Percentiles rank a stretch among this genome's conserved stretches.
Conservation (phyloP, 2,329 filamentous ascomycete genomes). For the Cladosporium halotolerans region DNA sequence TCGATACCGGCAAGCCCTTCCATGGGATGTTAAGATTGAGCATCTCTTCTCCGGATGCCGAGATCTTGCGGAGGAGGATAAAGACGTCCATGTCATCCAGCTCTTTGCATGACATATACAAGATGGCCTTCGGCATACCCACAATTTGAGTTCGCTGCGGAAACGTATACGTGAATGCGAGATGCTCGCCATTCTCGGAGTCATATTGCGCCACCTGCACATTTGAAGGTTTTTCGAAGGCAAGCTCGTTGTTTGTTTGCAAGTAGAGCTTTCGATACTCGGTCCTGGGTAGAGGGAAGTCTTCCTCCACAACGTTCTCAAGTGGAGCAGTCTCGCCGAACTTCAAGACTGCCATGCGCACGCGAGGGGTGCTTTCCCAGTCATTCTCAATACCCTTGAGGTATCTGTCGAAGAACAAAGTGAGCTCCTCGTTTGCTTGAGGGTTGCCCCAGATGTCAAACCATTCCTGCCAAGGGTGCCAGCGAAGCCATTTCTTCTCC, state of each 20-base stretch:
- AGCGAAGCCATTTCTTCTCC: slow-evolving; percentile 38
- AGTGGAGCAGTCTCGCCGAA: slow-evolving; percentile 29
- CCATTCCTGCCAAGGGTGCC: slow-evolving; percentile 39
- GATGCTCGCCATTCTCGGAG: slow-evolving; percentile 14
- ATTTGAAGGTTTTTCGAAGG: background rate
- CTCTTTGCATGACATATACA: slow-evolving; percentile 34
- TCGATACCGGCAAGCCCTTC: slow-evolving; percentile 18
- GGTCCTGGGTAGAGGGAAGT: slow-evolving; percentile 12
- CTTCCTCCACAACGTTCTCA: slow-evolving; percentile 6
- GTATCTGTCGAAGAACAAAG: slow-evolving; percentile 33
- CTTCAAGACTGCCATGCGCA: slow-evolving; percentile 36
- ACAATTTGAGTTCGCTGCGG: slow-evolving; percentile 34
- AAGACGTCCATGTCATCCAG: slow-evolving; percentile 17
- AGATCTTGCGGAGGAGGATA: slow-evolving; percentile 15
- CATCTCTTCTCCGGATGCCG: slow-evolving; percentile 8
- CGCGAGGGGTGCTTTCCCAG: slow-evolving; percentile 41
- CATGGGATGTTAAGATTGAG: slow-evolving; percentile 13
- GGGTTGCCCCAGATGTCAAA: slow-evolving; percentile 34
- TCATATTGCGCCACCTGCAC: background rate
- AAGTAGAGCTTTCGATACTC: slow-evolving; percentile 10
- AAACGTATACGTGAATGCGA: slow-evolving; percentile 37
- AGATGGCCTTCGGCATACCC: slow-evolving; percentile 41
- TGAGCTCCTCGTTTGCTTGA: slow-evolving; percentile 32
- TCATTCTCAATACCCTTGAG: slow-evolving; percentile 38
- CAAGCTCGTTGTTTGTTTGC: background rate